Evolutionary conservation across 805 yeast species (phyloP).

Genomic region (Yarrowia phangngaensis): DNA sequence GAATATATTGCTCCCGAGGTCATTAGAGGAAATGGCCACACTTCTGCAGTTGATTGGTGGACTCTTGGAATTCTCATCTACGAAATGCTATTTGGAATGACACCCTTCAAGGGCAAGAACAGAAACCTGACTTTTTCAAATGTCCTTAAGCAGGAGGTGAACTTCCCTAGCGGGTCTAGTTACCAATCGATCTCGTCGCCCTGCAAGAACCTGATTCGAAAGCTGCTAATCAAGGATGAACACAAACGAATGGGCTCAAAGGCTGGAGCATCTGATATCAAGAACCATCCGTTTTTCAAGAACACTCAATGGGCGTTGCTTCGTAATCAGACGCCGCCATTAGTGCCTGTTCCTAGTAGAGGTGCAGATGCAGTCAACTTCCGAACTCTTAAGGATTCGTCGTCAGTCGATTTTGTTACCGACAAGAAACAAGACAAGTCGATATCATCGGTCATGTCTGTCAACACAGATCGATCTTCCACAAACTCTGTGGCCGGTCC

Average conservation of each 20-base stretch:
- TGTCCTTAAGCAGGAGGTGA: conserved; percentile 76
- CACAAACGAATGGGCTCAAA: conserved; percentile 82
- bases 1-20: conserved; percentile 99
- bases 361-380: conserved; percentile 48
- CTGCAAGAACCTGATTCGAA: conserved; percentile 76
- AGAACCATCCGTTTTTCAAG: conserved; percentile 86
- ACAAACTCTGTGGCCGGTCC: conserved; percentile 30
- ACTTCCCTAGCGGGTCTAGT: conserved; percentile 59
- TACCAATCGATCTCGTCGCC: conserved; percentile 59
- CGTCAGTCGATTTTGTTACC: conserved; percentile 38
- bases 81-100: conserved; percentile 93
- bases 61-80: conserved; percentile 87
- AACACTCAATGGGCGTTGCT: conserved; percentile 92
- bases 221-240: conserved; percentile 84
- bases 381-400: conserved; percentile 35
- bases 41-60: conserved; percentile 99
- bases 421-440: conserved; percentile 26
- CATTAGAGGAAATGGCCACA: conserved; percentile 93
- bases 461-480: conserved; percentile 27
- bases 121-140: conserved; percentile 87
- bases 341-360: conserved; percentile 75
- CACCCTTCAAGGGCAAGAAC: conserved; percentile 92
- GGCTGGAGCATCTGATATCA: conserved; percentile 92
- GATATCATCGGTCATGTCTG: conserved; percentile 18
- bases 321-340: conserved; percentile 90